Percentiles rank a stretch among this genome's conserved stretches.
Evolutionary conservation across 371 early-diverging fungal species (phyloP).

Genomic region (Rhizopus delemar): DNA sequence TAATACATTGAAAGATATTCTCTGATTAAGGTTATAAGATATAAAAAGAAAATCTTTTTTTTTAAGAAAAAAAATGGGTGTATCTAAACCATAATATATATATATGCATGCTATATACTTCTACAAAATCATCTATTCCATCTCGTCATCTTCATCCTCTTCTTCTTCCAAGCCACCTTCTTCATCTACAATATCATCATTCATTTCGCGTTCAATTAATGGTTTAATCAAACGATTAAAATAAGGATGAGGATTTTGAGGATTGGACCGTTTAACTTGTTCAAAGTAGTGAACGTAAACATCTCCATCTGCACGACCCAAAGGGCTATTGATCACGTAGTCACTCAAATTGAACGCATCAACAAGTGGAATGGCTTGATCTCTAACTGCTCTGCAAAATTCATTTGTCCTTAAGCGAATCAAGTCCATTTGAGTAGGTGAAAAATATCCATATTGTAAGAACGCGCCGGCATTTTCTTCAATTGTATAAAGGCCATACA

Average conservation of each 20-base stretch:
- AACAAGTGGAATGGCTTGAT: conserved; percentile 82
- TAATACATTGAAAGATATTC: too few relatives aligned
- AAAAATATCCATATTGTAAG: conserved; percentile 83
- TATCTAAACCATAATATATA: background rate
- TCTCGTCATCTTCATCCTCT: conserved; percentile 34
- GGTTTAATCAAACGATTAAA: conserved; percentile 83
- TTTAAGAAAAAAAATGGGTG: background rate
- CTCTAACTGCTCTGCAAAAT: conserved; percentile 73
- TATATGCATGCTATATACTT: background rate
- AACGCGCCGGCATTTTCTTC: conserved; percentile 86
- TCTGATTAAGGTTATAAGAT: too few relatives aligned
- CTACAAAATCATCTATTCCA: background rate
- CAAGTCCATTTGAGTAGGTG: conserved; percentile 69
- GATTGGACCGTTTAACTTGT: conserved; percentile 76
- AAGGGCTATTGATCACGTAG: conserved; percentile 86
- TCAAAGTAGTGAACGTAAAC: conserved; percentile 88
- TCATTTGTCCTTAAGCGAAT: conserved; percentile 66
- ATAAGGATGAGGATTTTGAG: conserved; percentile 76
- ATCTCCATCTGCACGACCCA: conserved; percentile 88
- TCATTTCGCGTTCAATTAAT: conserved; percentile 66
- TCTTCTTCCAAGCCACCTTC: conserved; percentile 43
- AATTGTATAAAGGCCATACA: conserved; percentile 85
- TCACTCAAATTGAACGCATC: conserved; percentile 88
- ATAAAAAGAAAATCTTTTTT: too few relatives aligned
- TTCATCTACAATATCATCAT: conserved; percentile 59